Evolutionary conservation across 2,329 filamentous ascomycete genomes (phyloP).

Genomic region (Laburnicola sp.): DNA sequence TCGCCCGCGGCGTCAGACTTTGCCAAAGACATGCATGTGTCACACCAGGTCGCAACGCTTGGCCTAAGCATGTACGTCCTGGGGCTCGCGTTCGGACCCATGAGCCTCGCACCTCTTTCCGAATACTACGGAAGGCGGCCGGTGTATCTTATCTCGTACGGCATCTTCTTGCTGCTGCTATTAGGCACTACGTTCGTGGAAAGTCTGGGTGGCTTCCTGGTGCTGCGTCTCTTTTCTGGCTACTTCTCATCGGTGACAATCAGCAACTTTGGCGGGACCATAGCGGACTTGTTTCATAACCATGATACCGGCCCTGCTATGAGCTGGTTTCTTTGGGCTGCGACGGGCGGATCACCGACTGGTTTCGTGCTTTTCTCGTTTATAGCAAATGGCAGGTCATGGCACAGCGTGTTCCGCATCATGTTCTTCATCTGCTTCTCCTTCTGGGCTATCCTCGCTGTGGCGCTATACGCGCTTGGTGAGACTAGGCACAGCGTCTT

Average conservation of each 20-base stretch:
- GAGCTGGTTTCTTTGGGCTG: conserved; percentile 53
- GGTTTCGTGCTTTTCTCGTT: conserved; percentile 54
- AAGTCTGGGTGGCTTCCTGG: conserved; percentile 48
- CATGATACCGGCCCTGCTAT: conserved; percentile 49
- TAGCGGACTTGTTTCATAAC: conserved; percentile 51
- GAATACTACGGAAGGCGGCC: conserved; percentile 50
- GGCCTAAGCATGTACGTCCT: conserved; percentile 54
- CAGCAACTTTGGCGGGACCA: conserved; percentile 49
- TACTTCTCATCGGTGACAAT: conserved; percentile 49
- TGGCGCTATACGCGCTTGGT: conserved; percentile 42
- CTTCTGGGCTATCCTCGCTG: conserved; percentile 50
- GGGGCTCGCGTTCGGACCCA: conserved; percentile 49
- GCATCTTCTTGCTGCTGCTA: conserved; percentile 49
- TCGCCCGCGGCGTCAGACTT: conserved; percentile 51
- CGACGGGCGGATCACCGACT: conserved; percentile 51
- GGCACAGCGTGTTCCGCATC: conserved; percentile 52
- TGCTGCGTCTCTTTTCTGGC: conserved; percentile 51
- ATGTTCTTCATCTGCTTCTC: conserved; percentile 51
- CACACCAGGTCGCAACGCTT: conserved; percentile 48
- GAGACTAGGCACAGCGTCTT: conserved; percentile 54
- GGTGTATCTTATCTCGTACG: conserved; percentile 51
- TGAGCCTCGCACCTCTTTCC: conserved; percentile 40
- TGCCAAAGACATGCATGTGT: conserved; percentile 47
- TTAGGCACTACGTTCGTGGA: conserved; percentile 50
- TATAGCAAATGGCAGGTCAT: conserved; percentile 49